Evolutionary conservation across 108 stramenopile species (phyloP), one percentile per base, ranked within the genome.

Genomic region (Skeletonema tropicum): DNA sequence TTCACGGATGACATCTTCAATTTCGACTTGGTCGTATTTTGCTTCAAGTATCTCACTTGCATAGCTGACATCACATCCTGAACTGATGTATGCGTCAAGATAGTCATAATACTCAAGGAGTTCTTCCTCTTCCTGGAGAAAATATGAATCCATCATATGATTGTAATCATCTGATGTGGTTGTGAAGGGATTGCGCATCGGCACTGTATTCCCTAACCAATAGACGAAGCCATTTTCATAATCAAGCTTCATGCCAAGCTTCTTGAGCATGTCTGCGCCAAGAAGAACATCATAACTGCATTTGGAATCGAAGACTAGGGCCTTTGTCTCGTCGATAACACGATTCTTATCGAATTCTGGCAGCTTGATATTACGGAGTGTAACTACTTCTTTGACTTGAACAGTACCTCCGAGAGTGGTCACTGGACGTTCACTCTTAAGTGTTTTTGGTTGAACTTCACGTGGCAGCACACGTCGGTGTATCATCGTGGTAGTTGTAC

Each of bases 201-300:
- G 70, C 6, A 70, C 36, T n/a, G 70, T 60, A 17, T 70, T 70
- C 10, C 70, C 70, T 42, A 70, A 70, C 59, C 59, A 70, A 60
- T 59, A 23, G 0, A 70, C 14, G 21, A 14, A 7, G 8, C 60
- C 60, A 10, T 39, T 42, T 10, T 36, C 30, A 7, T 60, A 60
- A 2, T 42, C 17, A 7, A 70, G 23, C 9, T 60, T 41, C 8
- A 45, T 30, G 33, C 41, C 25, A 25, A 59, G 26, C 21, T 39
- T 39, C n/a, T 52, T 32, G n/a, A 87, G 57, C 59, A 87, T 66
- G 30, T 84, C 83, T 25, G 45, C 33, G 2, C 86, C 83, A 7
- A 87, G 21, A 26, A 83, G 80, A 0, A 81, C 23, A 21, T 87
- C 77, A 32, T 84, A 84, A 2, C 26, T 41, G 23, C 57, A 60